Percentiles rank a stretch among this genome's conserved stretches.
These are phyloP conservation scores for Blastocrithidia nonstop DNA, from an alignment of 208 protist genomes.

Conservation along the genomic window DNA sequence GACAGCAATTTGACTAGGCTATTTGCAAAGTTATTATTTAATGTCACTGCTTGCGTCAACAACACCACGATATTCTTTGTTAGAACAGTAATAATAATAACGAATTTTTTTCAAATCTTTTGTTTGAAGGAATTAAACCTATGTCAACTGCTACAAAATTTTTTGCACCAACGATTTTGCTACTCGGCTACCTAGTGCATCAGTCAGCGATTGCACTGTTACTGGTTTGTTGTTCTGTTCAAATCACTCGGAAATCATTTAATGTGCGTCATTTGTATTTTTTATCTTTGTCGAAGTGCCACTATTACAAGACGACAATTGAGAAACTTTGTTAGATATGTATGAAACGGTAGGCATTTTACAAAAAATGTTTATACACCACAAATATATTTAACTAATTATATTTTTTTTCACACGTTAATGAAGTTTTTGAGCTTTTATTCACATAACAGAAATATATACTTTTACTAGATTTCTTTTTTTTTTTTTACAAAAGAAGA, in stretches of 20 bases:
- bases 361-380: conserved; percentile 2
- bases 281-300: conserved; percentile 23
- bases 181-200: conserved; percentile 71
- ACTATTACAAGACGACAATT: conserved; percentile 4
- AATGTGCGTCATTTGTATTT: conserved; percentile 20
- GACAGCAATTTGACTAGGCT: no score
- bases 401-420: background rate
- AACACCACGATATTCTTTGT: background rate
- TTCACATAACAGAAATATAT: no score
- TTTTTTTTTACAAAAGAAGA: no score
- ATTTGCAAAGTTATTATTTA: no score
- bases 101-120: conserved; percentile 77
- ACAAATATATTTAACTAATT: conserved; percentile 1
- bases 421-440: background rate
- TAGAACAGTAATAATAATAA: conserved; percentile 47
- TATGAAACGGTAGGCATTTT: background rate
- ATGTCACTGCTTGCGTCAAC: no score
- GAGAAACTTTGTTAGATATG: background rate
- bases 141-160: conserved; percentile 40
- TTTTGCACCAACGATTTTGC: conserved; percentile 56
- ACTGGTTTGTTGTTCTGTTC: conserved; percentile 66
- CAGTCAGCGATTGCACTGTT: conserved; percentile 63
- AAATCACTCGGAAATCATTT: conserved; percentile 61
- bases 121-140: conserved; percentile 21
- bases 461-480: no score